Base-by-base conservation (phyloP, 108 stramenopile genomes). In the Cyclotella baltica region DNA sequence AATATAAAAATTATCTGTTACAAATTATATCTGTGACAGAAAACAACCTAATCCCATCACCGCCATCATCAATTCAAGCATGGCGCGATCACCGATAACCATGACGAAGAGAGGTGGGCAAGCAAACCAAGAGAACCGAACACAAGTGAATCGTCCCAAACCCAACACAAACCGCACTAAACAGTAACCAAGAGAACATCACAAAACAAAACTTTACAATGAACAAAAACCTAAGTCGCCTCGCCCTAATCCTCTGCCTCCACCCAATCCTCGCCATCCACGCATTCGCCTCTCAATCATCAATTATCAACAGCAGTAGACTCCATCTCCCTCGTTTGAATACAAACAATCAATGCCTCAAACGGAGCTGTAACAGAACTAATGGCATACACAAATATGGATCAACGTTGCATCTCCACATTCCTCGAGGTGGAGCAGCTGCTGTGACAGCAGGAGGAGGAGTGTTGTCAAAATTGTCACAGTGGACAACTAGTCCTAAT, bases 371-470 rank as follows among this genome's bases (percentile, higher is more conserved):
- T 43, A 34, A 23, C 27, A 11, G 11, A 0, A 29, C 28, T 46
- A 23, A 23, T 11, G 18, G 43, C 1, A 64, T 19, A 23, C 36
- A 46, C 0, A 23, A 43, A 3, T 20, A 23, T 13, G 19, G 5
- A 8, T 46, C 63, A 19, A 11, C 63, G 29, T 40, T 64, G 16
- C 38, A 64, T 25, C 20, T 64, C 6, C 40, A 40, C 62, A 55
- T 72, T 30, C 71, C 71, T 19, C 71, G 71, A 6, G 71, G 71
- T 46, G 71, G 71, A 48, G 71, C 57, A 18, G 71, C 64, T 4
- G 57, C 62, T 18, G 55, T 66, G 25, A 48, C 56, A 3, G 58
- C 59, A 2, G 47, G 55, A 31, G 38, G 27, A 11, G 34, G 37
- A n/a, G 0, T 47, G 40, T 15, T 65, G 22, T 52, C 48, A 3